Percentiles rank a stretch among this genome's conserved stretches.
phyloP scores from a whole-genome alignment of 2,329 filamentous ascomycete species.

The Talaromyces piceae region DNA sequence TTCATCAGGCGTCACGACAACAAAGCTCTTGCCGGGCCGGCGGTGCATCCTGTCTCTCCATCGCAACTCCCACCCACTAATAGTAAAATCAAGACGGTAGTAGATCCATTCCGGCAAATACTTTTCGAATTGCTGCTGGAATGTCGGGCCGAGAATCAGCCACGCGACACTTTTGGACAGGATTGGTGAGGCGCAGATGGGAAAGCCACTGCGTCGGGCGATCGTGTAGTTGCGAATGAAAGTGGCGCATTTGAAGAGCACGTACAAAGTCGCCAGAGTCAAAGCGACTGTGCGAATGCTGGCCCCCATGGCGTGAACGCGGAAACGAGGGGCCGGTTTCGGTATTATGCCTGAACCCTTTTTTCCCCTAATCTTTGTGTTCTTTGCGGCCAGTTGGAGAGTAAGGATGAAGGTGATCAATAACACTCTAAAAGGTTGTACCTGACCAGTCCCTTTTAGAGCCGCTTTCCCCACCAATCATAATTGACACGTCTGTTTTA shows the following conservation, averaged over 20 bases:
- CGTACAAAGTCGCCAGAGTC: not conserved
- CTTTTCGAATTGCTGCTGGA: constrained; percentile 3
- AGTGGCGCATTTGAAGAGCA: not conserved
- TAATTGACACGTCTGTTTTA: no score
- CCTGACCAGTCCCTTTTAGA: no score
- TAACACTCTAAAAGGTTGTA: no score
- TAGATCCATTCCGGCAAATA: constrained; percentile 20
- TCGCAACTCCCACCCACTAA: constrained; percentile 29
- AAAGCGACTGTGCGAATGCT: not conserved
- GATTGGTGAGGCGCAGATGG: constrained; percentile 18
- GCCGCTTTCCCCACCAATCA: no score
- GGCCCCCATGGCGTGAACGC: not conserved
- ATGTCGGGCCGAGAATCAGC: constrained; percentile 19
- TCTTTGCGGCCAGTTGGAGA: not conserved
- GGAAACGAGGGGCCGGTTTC: no score
- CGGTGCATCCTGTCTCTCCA: constrained; percentile 19
- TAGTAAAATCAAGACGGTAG: constrained; percentile 18
- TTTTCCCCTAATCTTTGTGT: not conserved
- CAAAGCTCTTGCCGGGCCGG: constrained; percentile 21
- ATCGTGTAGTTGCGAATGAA: constrained; percentile 17
- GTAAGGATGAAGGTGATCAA: no score
- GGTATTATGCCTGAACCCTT: not conserved
- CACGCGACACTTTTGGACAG: constrained; percentile 19
- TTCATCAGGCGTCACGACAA: constrained; percentile 24
- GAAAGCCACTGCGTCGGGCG: constrained; percentile 20